Evolutionary conservation across 148 eudicot species (phyloP), one percentile per base, ranked within the genome.

Genomic region (Polygonum aviculare): DNA sequence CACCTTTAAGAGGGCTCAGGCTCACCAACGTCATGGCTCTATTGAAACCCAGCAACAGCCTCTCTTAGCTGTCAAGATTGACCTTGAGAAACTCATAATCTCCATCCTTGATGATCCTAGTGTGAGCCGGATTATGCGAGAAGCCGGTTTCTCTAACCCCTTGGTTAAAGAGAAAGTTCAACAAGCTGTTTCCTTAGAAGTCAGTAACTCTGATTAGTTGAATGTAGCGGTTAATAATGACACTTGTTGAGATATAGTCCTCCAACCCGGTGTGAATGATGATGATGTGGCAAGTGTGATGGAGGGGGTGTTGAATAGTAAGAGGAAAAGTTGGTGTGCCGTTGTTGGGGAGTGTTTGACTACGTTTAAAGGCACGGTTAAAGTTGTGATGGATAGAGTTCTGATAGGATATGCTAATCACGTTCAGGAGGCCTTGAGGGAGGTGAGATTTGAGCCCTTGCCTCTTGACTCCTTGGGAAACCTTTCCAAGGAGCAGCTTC

Each of bases 61-160:
- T 4, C 80, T 90, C 31, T 45, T 92, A 16, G 90, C 90, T 2
- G 89, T 90, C 15, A 92, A 92, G 78, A 87, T 94, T 31, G 96
- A 90, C 84, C 81, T 91, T 3, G 92, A 94, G 71, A 95, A 91
- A 82, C 97, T 94, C 39, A 84, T 94, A 0, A 85, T 94, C 12
- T 94, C 98, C 0, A 94, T 94, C 12, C 77, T 94, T 2, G 98
- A 94, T 80, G 98, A 94, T 47, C 98, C 98, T n/a, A 94, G 97
- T 79, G 97, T 94, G 0, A 94, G 98, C 75, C 79, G 98, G 74
- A 96, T 94, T 51, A 90, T 94, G 97, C 83, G 87, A 14, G 98
- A 94, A 79, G 98, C 98, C 8, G 90, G 96, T 12, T 90, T 94
- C 70, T 94, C 93, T 3, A 94, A 96, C 22, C 83, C 96, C 31